A percentile compares a stretch with the other conserved stretches of the same genome.
Conservation (phyloP, 2,329 filamentous ascomycete species). For the Paraphoma sp. region DNA sequence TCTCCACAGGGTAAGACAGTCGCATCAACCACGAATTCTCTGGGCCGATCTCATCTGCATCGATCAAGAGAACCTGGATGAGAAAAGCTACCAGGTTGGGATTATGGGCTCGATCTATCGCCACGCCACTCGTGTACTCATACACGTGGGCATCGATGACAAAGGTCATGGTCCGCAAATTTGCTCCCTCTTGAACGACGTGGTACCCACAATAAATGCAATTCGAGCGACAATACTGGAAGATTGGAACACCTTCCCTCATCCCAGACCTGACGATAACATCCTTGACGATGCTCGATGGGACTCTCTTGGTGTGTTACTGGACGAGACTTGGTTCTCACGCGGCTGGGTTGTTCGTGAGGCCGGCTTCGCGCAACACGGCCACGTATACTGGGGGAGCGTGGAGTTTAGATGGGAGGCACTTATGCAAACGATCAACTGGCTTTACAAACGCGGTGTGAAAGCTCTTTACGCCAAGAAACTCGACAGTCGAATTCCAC, state of each 20-base stretch:
- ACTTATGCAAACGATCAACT: slow-evolving; percentile 2
- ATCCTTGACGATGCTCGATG: slow-evolving; percentile 11
- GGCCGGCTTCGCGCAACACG: slow-evolving; percentile 10
- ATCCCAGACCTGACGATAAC: neutral
- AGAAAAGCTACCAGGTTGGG: slow-evolving; percentile 17
- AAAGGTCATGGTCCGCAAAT: slow-evolving; percentile 4
- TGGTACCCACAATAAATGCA: slow-evolving; percentile 5
- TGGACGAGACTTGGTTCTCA: slow-evolving; percentile 8
- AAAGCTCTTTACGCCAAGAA: slow-evolving; percentile 1
- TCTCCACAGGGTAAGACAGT: slow-evolving; percentile 7
- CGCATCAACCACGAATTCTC: slow-evolving; percentile 6
- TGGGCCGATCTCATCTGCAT: slow-evolving; percentile 25
- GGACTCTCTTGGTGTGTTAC: neutral
- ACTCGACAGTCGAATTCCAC: slow-evolving; percentile 1
- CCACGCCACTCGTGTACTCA: slow-evolving; percentile 10
- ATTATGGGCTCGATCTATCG: slow-evolving; percentile 21
- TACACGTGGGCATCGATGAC: slow-evolving; percentile 11
- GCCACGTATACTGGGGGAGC: slow-evolving; percentile 4
- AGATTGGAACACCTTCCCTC: slow-evolving; percentile 7
- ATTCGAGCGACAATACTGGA: neutral
- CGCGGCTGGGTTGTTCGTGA: slow-evolving; percentile 20
- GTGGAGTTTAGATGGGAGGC: slow-evolving; percentile 6
- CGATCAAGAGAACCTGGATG: slow-evolving; percentile 17
- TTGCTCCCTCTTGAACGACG: slow-evolving; percentile 9
- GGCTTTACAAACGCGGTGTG: slow-evolving; percentile 1